These are phyloP conservation scores for Knoxia roxburghii DNA, from an alignment of 257 asterid genomes.

Conservation along the genomic window DNA sequence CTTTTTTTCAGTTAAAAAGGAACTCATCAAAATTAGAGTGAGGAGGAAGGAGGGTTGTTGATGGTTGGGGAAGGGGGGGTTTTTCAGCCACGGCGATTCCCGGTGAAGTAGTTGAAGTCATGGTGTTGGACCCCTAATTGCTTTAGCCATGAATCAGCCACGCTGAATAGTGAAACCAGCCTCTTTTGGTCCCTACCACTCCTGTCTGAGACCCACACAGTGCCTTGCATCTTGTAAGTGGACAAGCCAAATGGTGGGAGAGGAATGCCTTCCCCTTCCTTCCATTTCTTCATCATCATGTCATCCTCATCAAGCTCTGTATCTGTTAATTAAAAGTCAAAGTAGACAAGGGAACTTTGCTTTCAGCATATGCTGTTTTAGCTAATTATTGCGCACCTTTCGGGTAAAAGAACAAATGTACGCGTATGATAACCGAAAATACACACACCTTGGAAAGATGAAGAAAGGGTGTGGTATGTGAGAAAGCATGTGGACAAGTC, in stretches of 20 bases:
- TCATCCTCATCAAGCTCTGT: slow-evolving; percentile 37
- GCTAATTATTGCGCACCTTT: too few relatives aligned
- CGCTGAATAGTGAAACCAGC: slow-evolving; percentile 59
- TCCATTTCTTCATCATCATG: slow-evolving; percentile 17
- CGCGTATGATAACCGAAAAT: neutral
- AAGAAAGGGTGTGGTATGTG: slow-evolving; percentile 51
- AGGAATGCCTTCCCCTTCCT: slow-evolving; percentile 37
- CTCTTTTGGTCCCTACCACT: slow-evolving; percentile 44
- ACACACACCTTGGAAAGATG: slow-evolving; percentile 44
- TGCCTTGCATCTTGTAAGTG: slow-evolving; percentile 51
- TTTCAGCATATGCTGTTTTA: slow-evolving; percentile 4
- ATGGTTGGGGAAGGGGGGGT: too few relatives aligned
- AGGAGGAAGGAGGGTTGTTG: too few relatives aligned
- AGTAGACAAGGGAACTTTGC: neutral
- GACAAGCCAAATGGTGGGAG: slow-evolving; percentile 48
- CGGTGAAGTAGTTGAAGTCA: slow-evolving; percentile 86
- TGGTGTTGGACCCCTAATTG: slow-evolving; percentile 86
- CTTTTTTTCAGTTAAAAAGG: neutral
- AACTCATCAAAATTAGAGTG: neutral
- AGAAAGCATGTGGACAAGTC: slow-evolving; percentile 49
- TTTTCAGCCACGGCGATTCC: slow-evolving; percentile 48
- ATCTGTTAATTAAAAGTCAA: slow-evolving; percentile 23
- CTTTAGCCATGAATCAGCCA: slow-evolving; percentile 94
- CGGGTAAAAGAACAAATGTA: slow-evolving; percentile 5
- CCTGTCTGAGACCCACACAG: slow-evolving; percentile 38